Base-by-base conservation (phyloP, 768 basidiomycete species). In the Hortiboletus campestris region DNA sequence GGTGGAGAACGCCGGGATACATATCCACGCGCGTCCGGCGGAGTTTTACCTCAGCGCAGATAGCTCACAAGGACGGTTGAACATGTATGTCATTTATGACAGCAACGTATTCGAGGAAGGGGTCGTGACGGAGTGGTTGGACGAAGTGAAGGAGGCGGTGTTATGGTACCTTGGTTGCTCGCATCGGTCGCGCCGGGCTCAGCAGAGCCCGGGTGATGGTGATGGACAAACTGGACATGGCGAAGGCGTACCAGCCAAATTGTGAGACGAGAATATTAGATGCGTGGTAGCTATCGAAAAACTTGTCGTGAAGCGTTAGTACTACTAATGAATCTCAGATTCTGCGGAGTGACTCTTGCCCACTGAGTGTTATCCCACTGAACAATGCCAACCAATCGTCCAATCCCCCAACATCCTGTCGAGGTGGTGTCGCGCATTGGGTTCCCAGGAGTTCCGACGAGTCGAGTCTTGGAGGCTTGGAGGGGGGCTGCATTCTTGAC, bases 101-200 rank as follows among this genome's bases (percentile, higher is more conserved):
- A 67, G 62, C 7, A 80, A 83, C 58, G 77, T 79, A 5, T 83
- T 75, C 44, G 72, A 77, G 2, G 68, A 72, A 6, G 68, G 52
- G 1, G 55, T 76, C 10, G 72, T 81, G 8, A 60, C 51, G 9
- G 82, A 81, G 63, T 83, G 80, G 78, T 54, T 84, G 46, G 63
- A 68, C 11, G 81, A 84, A 56, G 71, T 81, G 5, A 69, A 58
- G 35, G 60, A 52, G 11, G 77, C 74, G 0, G 56, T 71, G 12
- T 34, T 66, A 29, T 71, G 65, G 60, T 76, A 72, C 53, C 64
- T 72, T 12, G 63, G 74, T 20, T 55, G 17, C 0, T 0, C 36
- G 36, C 36, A 38, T 38, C 36, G 17, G 36, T 38, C 36, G 6
- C 35, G 35, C 11, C 32, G 34, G 16, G 13, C 14, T 22, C 10